Evolutionary conservation across 768 basidiomycete species (phyloP).

Genomic region (Suillus subalutaceus): DNA sequence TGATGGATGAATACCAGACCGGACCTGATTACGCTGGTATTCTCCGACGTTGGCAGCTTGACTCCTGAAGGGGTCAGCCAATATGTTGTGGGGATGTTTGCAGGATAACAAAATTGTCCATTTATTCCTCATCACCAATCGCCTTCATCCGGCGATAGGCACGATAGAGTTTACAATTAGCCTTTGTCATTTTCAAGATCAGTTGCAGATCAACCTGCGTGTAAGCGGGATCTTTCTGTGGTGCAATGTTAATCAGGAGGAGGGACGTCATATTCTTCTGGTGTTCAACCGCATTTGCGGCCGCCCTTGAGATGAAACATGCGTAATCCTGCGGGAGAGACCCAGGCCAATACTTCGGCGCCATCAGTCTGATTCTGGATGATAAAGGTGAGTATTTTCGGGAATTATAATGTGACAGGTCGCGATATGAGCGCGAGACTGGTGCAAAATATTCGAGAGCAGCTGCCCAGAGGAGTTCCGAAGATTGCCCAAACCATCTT

Average conservation of each 20-base stretch:
- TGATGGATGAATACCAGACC: constrained; percentile 53
- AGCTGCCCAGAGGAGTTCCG: neutral
- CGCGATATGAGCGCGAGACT: constrained; percentile 27
- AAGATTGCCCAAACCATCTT: neutral
- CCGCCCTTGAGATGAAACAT: constrained; percentile 20
- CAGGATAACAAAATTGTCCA: constrained; percentile 48
- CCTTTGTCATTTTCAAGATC: constrained; percentile 28
- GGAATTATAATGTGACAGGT: constrained; percentile 22
- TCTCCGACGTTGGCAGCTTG: constrained; percentile 91
- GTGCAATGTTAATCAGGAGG: constrained; percentile 18
- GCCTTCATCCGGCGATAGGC: constrained; percentile 7
- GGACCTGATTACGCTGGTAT: constrained; percentile 91
- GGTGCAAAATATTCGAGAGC: constrained; percentile 15
- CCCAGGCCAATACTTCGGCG: constrained; percentile 16
- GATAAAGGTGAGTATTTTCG: constrained; percentile 22
- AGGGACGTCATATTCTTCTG: constrained; percentile 12
- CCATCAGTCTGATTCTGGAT: constrained; percentile 27
- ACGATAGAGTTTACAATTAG: constrained; percentile 43
- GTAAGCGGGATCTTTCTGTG: constrained; percentile 22
- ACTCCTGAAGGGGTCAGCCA: constrained; percentile 94
- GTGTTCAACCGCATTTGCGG: constrained; percentile 12
- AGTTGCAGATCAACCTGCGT: constrained; percentile 17
- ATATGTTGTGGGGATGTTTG: constrained; percentile 94
- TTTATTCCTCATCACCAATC: constrained; percentile 11
- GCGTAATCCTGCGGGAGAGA: constrained; percentile 20